Conservation (phyloP, 768 basidiomycete genomes). For the Termitomyces sp. region DNA sequence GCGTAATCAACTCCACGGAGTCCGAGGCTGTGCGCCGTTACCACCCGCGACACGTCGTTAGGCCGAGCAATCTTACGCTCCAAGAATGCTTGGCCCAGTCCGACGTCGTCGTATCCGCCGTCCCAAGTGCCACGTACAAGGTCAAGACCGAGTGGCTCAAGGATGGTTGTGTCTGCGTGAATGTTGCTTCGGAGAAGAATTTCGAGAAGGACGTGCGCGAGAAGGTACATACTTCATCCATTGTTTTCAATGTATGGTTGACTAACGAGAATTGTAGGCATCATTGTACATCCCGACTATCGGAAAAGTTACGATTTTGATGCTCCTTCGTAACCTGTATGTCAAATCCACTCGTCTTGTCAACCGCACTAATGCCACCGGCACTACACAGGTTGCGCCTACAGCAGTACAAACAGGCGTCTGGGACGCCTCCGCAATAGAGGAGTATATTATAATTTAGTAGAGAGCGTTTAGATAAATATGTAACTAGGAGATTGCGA, state of each 20-base stretch:
- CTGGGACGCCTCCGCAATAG: constrained; percentile 20
- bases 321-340: constrained; percentile 94
- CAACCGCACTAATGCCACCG: neutral
- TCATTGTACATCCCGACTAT: constrained; percentile 93
- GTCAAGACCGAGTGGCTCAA: constrained; percentile 86
- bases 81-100: constrained; percentile 78
- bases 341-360: constrained; percentile 23
- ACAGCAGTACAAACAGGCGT: constrained; percentile 42
- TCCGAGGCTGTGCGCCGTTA: constrained; percentile 45
- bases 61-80: constrained; percentile 60
- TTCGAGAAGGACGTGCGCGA: constrained; percentile 91
- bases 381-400: constrained; percentile 43
- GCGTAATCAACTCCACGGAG: constrained; percentile 27
- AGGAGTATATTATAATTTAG: constrained; percentile 26
- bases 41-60: constrained; percentile 80
- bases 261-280: constrained; percentile 43
- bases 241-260: neutral
- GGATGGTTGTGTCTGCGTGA: constrained; percentile 90
- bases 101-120: constrained; percentile 93
- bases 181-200: constrained; percentile 94
- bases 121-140: constrained; percentile 82
- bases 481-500: constrained; percentile 16
- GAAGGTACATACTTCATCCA: constrained; percentile 58
- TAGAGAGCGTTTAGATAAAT: constrained; percentile 21
- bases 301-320: constrained; percentile 96